Conservation (phyloP, 169 alveolate genomes). For the Plasmodium fragile region DNA sequence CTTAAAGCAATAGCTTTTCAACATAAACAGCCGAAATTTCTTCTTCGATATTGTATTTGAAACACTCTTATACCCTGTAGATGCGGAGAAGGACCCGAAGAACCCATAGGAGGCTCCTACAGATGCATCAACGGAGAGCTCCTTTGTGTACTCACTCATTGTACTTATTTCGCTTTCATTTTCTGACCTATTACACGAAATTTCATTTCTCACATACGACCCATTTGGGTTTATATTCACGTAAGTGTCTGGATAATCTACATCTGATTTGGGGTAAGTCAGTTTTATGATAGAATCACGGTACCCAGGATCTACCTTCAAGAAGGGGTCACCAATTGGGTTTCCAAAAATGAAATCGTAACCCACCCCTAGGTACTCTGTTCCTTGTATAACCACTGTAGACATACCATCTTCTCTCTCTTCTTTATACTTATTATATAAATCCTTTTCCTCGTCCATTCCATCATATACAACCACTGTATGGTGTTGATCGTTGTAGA, state of each 20-base stretch:
- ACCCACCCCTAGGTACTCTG: slow-evolving; percentile 89
- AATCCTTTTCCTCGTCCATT: slow-evolving; percentile 42
- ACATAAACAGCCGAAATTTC: slow-evolving; percentile 79
- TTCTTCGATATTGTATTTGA: slow-evolving; percentile 82
- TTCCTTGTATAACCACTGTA: slow-evolving; percentile 66
- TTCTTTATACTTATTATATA: slow-evolving; percentile 54
- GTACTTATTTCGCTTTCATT: slow-evolving; percentile 68
- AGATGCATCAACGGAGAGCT: slow-evolving; percentile 87
- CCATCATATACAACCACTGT: slow-evolving; percentile 64
- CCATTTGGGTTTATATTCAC: slow-evolving; percentile 82
- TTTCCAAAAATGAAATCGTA: slow-evolving; percentile 88
- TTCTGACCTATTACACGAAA: slow-evolving; percentile 89
- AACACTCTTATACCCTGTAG: slow-evolving; percentile 84
- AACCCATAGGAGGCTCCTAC: slow-evolving; percentile 79
- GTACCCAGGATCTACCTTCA: slow-evolving; percentile 90
- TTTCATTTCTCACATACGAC: slow-evolving; percentile 85
- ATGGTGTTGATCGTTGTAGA: slow-evolving; percentile 58
- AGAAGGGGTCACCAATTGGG: slow-evolving; percentile 89
- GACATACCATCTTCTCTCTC: slow-evolving; percentile 27
- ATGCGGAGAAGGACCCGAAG: slow-evolving; percentile 86
- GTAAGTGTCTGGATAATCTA: slow-evolving; percentile 66
- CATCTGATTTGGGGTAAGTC: slow-evolving; percentile 75
- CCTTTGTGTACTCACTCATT: slow-evolving; percentile 84
- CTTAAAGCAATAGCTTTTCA: slow-evolving; percentile 87
- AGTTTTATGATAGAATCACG: slow-evolving; percentile 84